Conservation (phyloP, 208 protist genomes). For the Lotmaria passim region DNA sequence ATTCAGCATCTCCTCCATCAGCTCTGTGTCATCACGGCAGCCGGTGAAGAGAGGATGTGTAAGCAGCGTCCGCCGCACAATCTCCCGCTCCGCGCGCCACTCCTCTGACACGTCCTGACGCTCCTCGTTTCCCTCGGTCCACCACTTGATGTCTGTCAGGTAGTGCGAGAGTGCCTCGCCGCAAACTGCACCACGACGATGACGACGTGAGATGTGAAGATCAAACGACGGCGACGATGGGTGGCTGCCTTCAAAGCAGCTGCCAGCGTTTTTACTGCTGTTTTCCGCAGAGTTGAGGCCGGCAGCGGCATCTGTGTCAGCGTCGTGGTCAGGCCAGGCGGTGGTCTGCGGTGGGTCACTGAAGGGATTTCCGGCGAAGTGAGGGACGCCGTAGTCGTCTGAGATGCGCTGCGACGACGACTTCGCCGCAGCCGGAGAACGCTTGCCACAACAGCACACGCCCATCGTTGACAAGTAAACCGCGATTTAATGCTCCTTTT, state of each 20-base stretch:
- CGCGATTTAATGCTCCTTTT: too few relatives aligned
- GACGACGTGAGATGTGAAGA: neutral
- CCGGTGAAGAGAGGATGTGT: slow-evolving; percentile 14
- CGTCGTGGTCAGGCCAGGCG: too few relatives aligned
- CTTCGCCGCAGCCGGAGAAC: neutral
- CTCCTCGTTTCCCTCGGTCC: neutral
- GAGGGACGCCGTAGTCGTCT: too few relatives aligned
- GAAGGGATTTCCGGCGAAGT: neutral
- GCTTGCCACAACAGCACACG: slow-evolving; percentile 5
- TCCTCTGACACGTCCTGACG: neutral
- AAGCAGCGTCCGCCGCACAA: slow-evolving; percentile 2
- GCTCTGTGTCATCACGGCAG: slow-evolving; percentile 1
- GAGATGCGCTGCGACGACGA: too few relatives aligned
- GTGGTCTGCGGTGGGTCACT: too few relatives aligned
- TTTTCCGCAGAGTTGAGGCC: too few relatives aligned
- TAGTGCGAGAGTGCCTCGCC: slow-evolving; percentile 1
- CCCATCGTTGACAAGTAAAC: too few relatives aligned
- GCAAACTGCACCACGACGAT: slow-evolving; percentile 16
- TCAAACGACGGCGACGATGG: too few relatives aligned
- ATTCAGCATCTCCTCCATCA: slow-evolving; percentile 16
- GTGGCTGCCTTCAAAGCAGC: neutral
- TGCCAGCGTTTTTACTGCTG: neutral
- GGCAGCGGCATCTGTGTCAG: too few relatives aligned
- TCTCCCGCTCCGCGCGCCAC: neutral
- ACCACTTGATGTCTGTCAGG: slow-evolving; percentile 1